These are phyloP conservation scores for Lagenidium sp. DNA, from an alignment of 352 stramenopile species.

Conservation along the genomic window DNA sequence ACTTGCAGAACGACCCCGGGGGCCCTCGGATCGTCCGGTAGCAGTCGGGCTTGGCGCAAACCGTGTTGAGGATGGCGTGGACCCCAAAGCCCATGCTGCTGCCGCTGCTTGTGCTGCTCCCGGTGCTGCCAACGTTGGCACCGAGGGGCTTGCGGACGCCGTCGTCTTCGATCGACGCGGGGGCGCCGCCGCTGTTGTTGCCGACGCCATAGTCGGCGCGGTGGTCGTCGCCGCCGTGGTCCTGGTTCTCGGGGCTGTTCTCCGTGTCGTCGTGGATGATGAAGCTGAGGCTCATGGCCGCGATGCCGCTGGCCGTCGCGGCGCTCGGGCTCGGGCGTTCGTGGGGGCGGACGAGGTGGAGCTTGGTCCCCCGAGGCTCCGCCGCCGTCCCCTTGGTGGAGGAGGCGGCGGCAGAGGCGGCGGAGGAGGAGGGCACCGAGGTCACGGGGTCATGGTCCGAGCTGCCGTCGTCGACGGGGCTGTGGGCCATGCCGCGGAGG, in stretches of 20 bases:
- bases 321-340: conserved; percentile 13
- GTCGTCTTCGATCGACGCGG: conserved; percentile 25
- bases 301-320: conserved; percentile 30
- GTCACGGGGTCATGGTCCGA: neutral
- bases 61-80: conserved; percentile 65
- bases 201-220: neutral
- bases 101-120: conserved; percentile 14
- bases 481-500: conserved; percentile 29
- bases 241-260: conserved; percentile 17
- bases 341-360: conserved; percentile 2
- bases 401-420: neutral
- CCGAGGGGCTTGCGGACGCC: too few relatives aligned
- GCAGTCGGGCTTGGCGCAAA: conserved; percentile 71
- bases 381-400: conserved; percentile 12
- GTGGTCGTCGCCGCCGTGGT: conserved; percentile 13
- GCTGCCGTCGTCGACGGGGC: conserved; percentile 8
- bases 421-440: neutral
- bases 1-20: conserved; percentile 70
- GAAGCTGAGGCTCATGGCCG: conserved; percentile 78
- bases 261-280: conserved; percentile 55
- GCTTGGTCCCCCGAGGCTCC: conserved; percentile 10
- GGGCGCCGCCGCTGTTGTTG: neutral
- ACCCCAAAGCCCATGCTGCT: conserved; percentile 27
- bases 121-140: neutral
- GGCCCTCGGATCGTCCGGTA: conserved; percentile 65